Base-by-base conservation (phyloP, 2,329 filamentous ascomycete species). In the Gliomastix tumulicola region DNA sequence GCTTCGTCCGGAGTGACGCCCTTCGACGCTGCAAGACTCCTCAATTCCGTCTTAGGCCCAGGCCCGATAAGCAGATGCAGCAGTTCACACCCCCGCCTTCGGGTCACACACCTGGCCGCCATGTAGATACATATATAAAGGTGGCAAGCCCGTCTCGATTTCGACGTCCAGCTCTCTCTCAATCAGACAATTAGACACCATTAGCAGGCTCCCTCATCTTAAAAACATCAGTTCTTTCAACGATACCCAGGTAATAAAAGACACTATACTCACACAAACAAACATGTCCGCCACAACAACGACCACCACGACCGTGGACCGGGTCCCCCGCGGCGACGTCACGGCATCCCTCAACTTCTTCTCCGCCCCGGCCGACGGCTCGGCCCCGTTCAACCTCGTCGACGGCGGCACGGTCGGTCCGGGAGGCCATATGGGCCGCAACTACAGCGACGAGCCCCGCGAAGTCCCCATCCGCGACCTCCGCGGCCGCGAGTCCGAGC, bases 381-480 rank as follows among this genome's bases (percentile, higher is more conserved):
- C 69, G 9, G 51, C n/a, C 2, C 82, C 83, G 18, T 82, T 72
- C 66, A 78, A 82, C 62, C 78, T 79, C 56, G 80, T 88, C 49
- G 79, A 85, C 8, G 76, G 76, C 0, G 76, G 82, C 1, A 57
- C 68, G 3, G 82, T 79, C 40, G 51, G 70, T 19, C 77, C 79
- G 0, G n/a, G n/a, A n/a, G n/a, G n/a, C n/a, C n/a, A n/a, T n/a
- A n/a, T n/a, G n/a, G 71, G 77, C 50, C 71, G 71, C 44, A 94
- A 94, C 69, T 84, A 76, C 58, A 58, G 58, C 36, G 60, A 68
- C 41, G 48, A 58, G 28, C 31, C 56, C 8, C 67, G 76, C 17
- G 53, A 68, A 4, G 74, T 87, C 21, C 52, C 54, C 5, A 73
- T 96, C 49, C 64, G 70, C 42, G 88, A 96, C 62, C 71, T 89